Conservation (phyloP, 371 early-diverging fungal species). For the Mucor lusitanicus region DNA sequence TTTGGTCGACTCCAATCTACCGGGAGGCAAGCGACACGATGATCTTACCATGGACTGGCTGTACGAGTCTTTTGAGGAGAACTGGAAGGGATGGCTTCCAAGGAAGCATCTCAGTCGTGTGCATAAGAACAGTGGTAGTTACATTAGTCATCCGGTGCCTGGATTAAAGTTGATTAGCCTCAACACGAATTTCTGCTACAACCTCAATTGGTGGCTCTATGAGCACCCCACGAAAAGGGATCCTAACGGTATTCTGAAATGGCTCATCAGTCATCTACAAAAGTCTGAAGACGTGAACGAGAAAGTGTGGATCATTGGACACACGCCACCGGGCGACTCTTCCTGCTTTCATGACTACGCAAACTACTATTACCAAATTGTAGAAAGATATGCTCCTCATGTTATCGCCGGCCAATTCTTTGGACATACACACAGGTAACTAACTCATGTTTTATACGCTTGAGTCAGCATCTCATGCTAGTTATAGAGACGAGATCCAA, state of each 20-base stretch:
- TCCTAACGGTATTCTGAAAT: constrained; percentile 53
- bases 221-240: constrained; percentile 42
- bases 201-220: constrained; percentile 56
- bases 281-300: constrained; percentile 54
- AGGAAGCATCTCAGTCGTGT: constrained; percentile 24
- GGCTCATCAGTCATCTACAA: constrained; percentile 56
- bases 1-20: constrained; percentile 33
- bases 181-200: constrained; percentile 69
- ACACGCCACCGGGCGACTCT: constrained; percentile 54
- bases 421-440: constrained; percentile 60
- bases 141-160: constrained; percentile 39
- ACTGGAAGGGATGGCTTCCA: constrained; percentile 58
- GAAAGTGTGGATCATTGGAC: constrained; percentile 64
- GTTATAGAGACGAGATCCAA: constrained; percentile 51
- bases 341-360: constrained; percentile 64
- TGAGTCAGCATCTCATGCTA: neutral
- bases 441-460: neutral
- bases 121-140: constrained; percentile 50
- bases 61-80: constrained; percentile 45
- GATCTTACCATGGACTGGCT: constrained; percentile 43
- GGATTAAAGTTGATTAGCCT: constrained; percentile 60
- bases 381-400: constrained; percentile 61
- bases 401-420: constrained; percentile 65
- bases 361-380: constrained; percentile 58
- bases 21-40: constrained; percentile 30